Percentiles rank a stretch among this genome's conserved stretches.
Conservation (phyloP, 805 yeast species). For the Myxozyma sirexii region DNA sequence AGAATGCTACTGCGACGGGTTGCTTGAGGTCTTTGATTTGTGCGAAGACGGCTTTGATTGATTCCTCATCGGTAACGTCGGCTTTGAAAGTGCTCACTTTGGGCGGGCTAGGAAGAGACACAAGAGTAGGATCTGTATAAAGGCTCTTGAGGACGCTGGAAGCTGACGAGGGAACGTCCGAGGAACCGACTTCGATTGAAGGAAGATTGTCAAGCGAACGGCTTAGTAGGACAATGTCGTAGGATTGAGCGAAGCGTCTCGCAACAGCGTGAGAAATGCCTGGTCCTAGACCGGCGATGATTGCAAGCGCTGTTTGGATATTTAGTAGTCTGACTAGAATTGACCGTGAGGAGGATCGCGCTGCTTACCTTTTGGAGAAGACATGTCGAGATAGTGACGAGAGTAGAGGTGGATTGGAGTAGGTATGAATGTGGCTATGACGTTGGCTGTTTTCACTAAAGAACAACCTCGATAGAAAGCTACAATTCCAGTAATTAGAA, state of each 20-base stretch:
- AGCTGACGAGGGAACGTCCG: neutral
- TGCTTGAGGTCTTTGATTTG: conserved; percentile 8
- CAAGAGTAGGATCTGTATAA: neutral
- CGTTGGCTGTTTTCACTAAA: no score
- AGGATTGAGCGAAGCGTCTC: conserved; percentile 13
- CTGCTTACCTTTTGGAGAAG: conserved; percentile 3
- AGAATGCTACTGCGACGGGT: conserved; percentile 26
- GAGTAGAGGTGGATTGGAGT: no score
- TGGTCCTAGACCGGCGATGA: conserved; percentile 31
- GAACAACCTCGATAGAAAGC: no score
- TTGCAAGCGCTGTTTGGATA: conserved; percentile 28
- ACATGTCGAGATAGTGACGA: no score
- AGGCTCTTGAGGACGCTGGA: neutral
- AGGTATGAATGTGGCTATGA: neutral
- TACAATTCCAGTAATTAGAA: no score
- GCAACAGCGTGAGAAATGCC: conserved; percentile 26
- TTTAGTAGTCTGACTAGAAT: no score
- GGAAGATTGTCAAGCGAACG: conserved; percentile 11
- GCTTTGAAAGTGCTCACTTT: conserved; percentile 13
- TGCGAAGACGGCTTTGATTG: conserved; percentile 4
- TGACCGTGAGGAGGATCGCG: no score
- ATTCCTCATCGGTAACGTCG: conserved; percentile 16
- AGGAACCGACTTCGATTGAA: neutral
- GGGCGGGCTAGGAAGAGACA: conserved; percentile 6
- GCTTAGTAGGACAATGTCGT: conserved; percentile 24